Evolutionary conservation across 306 rosid genomes (phyloP).

Genomic region (Inga leiocalycina): DNA sequence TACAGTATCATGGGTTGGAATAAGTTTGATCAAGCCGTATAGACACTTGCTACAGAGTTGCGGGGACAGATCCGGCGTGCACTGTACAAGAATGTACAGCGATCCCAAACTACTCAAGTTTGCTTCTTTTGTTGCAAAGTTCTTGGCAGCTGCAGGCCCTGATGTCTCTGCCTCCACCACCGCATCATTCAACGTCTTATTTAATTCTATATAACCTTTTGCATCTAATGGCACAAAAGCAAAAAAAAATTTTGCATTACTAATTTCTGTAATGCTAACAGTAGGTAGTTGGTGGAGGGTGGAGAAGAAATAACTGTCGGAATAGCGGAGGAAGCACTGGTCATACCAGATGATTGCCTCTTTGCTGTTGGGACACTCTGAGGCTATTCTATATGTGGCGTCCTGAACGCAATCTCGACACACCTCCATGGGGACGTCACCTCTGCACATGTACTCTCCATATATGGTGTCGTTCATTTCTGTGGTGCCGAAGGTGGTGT

Average conservation of each 20-base stretch:
- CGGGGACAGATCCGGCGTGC: neutral
- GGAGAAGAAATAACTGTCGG: neutral
- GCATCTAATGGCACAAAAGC: no score
- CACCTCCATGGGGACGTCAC: neutral
- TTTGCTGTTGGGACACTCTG: neutral
- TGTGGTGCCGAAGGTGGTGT: no score
- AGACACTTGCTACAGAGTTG: no score
- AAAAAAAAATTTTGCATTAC: no score
- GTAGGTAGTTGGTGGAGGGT: neutral
- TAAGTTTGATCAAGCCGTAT: no score
- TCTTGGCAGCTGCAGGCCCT: no score
- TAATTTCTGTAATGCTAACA: no score
- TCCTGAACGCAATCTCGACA: neutral
- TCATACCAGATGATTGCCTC: constrained; percentile 1
- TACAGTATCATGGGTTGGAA: no score
- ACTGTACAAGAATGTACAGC: neutral
- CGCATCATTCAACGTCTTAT: no score
- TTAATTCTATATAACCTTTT: no score
- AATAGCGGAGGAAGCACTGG: neutral
- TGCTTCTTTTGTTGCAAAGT: neutral
- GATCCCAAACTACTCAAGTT: neutral
- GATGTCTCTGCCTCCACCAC: no score
- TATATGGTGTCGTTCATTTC: neutral
- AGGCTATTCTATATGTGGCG: neutral
- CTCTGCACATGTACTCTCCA: neutral